phyloP scores from a whole-genome alignment of 257 asterid genomes.

The Forsythia viridissima region DNA sequence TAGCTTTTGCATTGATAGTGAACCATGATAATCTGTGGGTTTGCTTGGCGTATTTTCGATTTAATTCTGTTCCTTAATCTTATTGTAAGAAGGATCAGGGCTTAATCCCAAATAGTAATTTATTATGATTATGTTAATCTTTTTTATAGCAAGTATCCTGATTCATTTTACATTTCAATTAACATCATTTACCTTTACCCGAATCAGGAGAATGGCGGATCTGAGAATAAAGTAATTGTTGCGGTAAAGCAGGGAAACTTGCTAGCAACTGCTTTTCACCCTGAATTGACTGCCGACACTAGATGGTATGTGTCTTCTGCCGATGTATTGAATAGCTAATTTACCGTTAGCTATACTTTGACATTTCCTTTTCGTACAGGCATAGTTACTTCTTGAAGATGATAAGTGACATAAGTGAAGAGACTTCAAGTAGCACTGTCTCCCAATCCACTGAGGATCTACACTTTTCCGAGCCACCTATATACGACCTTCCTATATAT shows the following conservation, averaged over 20 bases:
- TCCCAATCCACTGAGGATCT: slow-evolving; percentile 30
- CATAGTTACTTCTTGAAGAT: slow-evolving; percentile 82
- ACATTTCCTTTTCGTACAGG: slow-evolving; percentile 41
- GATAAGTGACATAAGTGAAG: slow-evolving; percentile 49
- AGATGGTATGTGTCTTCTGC: slow-evolving; percentile 60
- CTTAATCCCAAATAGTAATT: not conserved
- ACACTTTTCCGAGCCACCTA: slow-evolving; percentile 24
- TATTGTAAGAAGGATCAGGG: not conserved
- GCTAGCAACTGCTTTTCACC: slow-evolving; percentile 98
- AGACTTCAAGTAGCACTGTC: slow-evolving; percentile 43
- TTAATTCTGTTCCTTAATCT: not conserved
- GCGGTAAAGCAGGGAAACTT: slow-evolving; percentile 96
- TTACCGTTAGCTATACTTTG: not conserved
- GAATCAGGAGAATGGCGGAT: slow-evolving; percentile 48
- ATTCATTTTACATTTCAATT: not conserved
- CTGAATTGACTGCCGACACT: slow-evolving; percentile 93
- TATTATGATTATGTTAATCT: not conserved
- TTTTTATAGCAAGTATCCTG: not conserved
- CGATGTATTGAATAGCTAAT: not conserved
- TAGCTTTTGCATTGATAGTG: not conserved
- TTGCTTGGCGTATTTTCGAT: not conserved
- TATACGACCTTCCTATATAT: slow-evolving; percentile 53
- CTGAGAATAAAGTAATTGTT: slow-evolving; percentile 64
- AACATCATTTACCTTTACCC: slow-evolving; percentile 8
- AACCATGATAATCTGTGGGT: not conserved